Percentiles rank a stretch among this genome's conserved stretches.
Conservation (phyloP, 345 rosid genomes). For the Noccaea bulbosa region DNA sequence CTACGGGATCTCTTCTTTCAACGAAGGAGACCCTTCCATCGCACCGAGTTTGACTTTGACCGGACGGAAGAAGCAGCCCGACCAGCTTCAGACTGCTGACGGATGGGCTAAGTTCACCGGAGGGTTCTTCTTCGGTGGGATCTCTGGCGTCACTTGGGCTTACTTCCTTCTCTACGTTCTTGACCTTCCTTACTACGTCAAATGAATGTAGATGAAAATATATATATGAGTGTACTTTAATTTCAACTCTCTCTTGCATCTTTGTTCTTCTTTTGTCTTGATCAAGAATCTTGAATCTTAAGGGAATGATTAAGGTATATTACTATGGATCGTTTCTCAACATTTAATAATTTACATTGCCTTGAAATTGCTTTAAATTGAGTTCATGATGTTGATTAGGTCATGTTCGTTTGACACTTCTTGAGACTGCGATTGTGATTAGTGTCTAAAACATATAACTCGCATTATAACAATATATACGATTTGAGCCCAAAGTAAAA, state of each 20-base stretch:
- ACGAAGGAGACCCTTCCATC: conserved; percentile 80
- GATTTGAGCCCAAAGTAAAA: not conserved
- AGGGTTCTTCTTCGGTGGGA: conserved; percentile 96
- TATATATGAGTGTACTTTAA: not conserved
- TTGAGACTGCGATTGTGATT: too few species aligned
- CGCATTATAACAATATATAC: not conserved
- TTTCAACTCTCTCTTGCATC: conserved; percentile 29
- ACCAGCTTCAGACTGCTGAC: conserved; percentile 89
- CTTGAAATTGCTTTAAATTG: not conserved
- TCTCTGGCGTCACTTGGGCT: conserved; percentile 96
- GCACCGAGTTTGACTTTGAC: conserved; percentile 87
- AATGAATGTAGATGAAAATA: conserved; percentile 49
- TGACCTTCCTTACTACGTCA: conserved; percentile 86
- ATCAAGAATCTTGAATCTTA: conserved; percentile 31
- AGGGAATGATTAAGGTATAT: conserved; percentile 29
- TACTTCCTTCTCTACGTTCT: conserved; percentile 84
- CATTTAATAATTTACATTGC: not conserved
- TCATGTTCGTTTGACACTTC: too few species aligned
- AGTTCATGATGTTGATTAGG: not conserved
- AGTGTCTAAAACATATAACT: too few species aligned
- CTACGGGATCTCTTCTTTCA: conserved; percentile 78
- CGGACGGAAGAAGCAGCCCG: conserved; percentile 93
- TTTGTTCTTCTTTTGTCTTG: conserved; percentile 31
- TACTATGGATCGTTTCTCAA: conserved; percentile 20
- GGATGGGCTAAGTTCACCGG: conserved; percentile 94